Percentiles rank a stretch among this genome's conserved stretches.
phyloP scores from a whole-genome alignment of 108 stramenopile species.

The Stephanodiscus minutulus region DNA sequence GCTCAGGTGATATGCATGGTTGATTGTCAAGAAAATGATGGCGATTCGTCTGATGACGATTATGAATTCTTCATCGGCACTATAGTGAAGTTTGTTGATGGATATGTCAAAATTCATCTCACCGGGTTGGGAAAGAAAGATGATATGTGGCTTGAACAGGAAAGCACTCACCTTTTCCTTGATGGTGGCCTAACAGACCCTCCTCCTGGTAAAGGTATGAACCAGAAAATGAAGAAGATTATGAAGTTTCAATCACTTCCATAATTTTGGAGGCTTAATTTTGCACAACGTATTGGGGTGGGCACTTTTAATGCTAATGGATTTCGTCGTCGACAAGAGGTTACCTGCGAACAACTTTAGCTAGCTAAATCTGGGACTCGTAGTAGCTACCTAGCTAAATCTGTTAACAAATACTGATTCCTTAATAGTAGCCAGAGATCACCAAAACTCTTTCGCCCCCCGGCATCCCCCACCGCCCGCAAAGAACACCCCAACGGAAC shows the following conservation, averaged over 20 bases:
- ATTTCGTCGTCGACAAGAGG: too few species aligned
- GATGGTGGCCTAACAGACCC: slow-evolving; percentile 63
- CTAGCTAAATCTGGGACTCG: too few species aligned
- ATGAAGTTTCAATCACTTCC: background rate
- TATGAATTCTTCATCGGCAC: slow-evolving; percentile 77
- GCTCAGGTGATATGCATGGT: slow-evolving; percentile 50
- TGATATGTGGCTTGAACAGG: slow-evolving; percentile 73
- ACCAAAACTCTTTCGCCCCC: too few species aligned
- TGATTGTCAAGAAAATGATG: slow-evolving; percentile 26
- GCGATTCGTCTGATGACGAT: slow-evolving; percentile 23
- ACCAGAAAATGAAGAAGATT: slow-evolving; percentile 9
- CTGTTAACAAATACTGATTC: too few species aligned
- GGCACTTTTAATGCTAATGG: too few species aligned
- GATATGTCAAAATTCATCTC: slow-evolving; percentile 75
- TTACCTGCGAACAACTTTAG: too few species aligned
- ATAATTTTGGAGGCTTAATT: too few species aligned
- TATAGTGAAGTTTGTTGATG: slow-evolving; percentile 60
- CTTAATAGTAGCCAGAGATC: too few species aligned
- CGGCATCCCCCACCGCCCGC: too few species aligned
- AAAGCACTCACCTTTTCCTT: slow-evolving; percentile 66
- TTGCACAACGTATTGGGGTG: too few species aligned
- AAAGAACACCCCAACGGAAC: too few species aligned
- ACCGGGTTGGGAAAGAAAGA: slow-evolving; percentile 66
- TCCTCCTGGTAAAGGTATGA: slow-evolving; percentile 3
- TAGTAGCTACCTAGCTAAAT: too few species aligned